Conservation (phyloP, 495 filamentous ascomycete species). For the Parachaetomium inaequale region DNA sequence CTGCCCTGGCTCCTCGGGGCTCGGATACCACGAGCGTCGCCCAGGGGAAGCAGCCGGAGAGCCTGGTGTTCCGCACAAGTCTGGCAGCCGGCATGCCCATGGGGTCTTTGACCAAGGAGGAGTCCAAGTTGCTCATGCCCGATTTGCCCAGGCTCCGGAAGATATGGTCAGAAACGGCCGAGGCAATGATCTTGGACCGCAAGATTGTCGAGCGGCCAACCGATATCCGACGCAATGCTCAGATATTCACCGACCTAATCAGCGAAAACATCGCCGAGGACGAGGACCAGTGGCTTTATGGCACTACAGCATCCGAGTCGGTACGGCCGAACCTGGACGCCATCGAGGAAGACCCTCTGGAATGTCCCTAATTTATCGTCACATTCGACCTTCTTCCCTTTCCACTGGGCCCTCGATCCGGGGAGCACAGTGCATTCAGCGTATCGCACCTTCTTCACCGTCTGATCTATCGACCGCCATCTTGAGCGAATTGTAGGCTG, state of each 20-base stretch:
- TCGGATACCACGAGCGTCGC: constrained; percentile 7
- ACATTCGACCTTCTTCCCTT: neutral
- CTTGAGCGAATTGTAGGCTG: neutral
- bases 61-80: constrained; percentile 50
- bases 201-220: constrained; percentile 49
- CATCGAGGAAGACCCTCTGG: constrained; percentile 46
- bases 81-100: constrained; percentile 54
- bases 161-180: constrained; percentile 53
- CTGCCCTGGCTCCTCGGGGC: neutral
- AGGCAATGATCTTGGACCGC: constrained; percentile 52
- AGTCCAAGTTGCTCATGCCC: constrained; percentile 44
- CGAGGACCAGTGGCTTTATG: constrained; percentile 54
- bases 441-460: neutral
- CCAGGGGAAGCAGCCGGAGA: constrained; percentile 24
- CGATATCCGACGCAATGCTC: constrained; percentile 52
- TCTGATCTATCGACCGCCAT: neutral
- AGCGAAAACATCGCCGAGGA: constrained; percentile 49
- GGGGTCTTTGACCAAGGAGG: constrained; percentile 44
- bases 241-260: constrained; percentile 52
- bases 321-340: constrained; percentile 46
- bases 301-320: constrained; percentile 40
- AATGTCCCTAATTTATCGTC: constrained; percentile 17
- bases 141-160: constrained; percentile 49
- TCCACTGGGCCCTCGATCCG: neutral
- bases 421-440: neutral